phyloP scores from a whole-genome alignment of 1,139 yeast species.

The Meyerozyma sp. region DNA sequence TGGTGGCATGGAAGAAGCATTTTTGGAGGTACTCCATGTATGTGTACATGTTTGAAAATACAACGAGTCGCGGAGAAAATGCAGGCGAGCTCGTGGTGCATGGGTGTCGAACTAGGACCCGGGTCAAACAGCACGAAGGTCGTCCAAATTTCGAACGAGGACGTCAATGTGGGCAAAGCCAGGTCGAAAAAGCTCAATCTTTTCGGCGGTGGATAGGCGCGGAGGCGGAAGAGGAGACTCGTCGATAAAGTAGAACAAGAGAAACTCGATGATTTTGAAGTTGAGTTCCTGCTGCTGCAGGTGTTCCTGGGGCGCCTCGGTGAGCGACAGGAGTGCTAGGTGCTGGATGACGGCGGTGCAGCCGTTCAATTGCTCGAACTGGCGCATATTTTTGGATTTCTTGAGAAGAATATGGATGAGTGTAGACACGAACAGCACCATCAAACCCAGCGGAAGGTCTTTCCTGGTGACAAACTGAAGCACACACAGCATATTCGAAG shows the following conservation, averaged over 20 bases:
- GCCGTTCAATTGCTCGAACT: conserved; percentile 58
- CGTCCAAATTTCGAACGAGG: conserved; percentile 34
- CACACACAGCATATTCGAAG: conserved; percentile 26
- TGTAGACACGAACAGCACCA: conserved; percentile 48
- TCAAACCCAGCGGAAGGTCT: conserved; percentile 9
- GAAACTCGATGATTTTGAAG: conserved; percentile 64
- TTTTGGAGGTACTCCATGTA: conserved; percentile 82
- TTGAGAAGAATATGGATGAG: conserved; percentile 58
- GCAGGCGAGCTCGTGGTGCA: not conserved
- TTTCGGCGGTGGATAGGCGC: conserved; percentile 39
- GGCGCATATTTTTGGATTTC: conserved; percentile 50
- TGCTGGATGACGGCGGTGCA: conserved; percentile 46
- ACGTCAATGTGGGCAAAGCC: conserved; percentile 40
- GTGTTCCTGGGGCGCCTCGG: not conserved
- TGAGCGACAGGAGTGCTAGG: conserved; percentile 15
- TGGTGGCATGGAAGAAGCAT: conserved; percentile 62
- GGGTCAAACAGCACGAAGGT: conserved; percentile 6
- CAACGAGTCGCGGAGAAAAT: not conserved
- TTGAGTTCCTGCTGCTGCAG: conserved; percentile 37
- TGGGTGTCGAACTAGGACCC: not conserved
- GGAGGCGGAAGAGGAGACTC: conserved; percentile 34
- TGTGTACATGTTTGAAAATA: conserved; percentile 47
- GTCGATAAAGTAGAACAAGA: conserved; percentile 68
- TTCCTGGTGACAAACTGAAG: conserved; percentile 18
- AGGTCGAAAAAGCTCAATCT: conserved; percentile 47